Evolutionary conservation across 768 basidiomycete species (phyloP).

Genomic region (Suillus clintonianus): DNA sequence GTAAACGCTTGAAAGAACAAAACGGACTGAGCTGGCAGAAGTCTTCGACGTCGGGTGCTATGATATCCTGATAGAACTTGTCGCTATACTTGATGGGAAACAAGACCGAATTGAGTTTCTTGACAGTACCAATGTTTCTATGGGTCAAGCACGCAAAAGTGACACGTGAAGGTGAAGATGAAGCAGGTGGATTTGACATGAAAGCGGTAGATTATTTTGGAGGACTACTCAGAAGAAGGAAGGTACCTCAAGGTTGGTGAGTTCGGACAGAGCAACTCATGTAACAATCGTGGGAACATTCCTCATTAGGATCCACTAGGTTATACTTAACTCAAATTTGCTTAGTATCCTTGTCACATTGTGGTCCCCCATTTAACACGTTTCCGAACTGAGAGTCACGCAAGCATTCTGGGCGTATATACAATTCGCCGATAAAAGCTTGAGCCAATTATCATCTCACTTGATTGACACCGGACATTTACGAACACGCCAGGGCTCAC

Average conservation of each 20-base stretch:
- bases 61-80: slow-evolving; percentile 82
- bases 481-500: neutral
- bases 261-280: slow-evolving; percentile 6
- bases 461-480: neutral
- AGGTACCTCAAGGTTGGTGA: neutral
- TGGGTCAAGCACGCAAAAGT: slow-evolving; percentile 73
- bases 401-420: neutral
- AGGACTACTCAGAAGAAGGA: slow-evolving; percentile 17
- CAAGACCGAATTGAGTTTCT: slow-evolving; percentile 68
- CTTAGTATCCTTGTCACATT: neutral
- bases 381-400: neutral
- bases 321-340: neutral
- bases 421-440: neutral
- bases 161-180: slow-evolving; percentile 41
- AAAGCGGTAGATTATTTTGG: neutral
- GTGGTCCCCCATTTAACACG: neutral
- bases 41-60: slow-evolving; percentile 75
- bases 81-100: slow-evolving; percentile 91
- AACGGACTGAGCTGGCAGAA: slow-evolving; percentile 85
- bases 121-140: slow-evolving; percentile 80
- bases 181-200: slow-evolving; percentile 25
- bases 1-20: slow-evolving; percentile 13
- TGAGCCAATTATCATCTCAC: neutral
- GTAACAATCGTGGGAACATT: slow-evolving; percentile 25
- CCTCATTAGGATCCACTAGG: neutral